Conservation (phyloP, 805 yeast species). For the Millerago galiae region DNA sequence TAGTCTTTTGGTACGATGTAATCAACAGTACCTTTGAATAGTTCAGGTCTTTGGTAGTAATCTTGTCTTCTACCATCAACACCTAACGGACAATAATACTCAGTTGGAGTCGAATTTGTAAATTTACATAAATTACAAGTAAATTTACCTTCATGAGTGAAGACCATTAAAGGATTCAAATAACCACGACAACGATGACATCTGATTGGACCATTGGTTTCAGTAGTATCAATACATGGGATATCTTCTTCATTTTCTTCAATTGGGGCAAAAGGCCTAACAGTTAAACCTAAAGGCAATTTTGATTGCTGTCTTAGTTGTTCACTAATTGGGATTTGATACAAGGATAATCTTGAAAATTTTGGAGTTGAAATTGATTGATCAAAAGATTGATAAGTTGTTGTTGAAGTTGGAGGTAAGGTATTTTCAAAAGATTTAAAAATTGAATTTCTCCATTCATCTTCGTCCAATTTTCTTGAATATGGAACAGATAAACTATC, state of each 20-base stretch:
- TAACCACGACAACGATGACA: conserved; percentile 91
- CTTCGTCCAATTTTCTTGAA: conserved; percentile 12
- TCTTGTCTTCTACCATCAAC: conserved; percentile 58
- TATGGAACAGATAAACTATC: conserved; percentile 16
- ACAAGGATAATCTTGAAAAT: conserved; percentile 71
- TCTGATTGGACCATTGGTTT: conserved; percentile 64
- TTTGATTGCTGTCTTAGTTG: conserved; percentile 60
- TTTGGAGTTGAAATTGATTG: conserved; percentile 84
- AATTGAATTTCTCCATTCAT: conserved; percentile 25
- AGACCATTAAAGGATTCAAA: conserved; percentile 75
- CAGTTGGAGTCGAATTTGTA: conserved; percentile 60
- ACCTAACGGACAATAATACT: conserved; percentile 60
- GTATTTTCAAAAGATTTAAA: conserved; percentile 74
- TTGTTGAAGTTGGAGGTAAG: conserved; percentile 71
- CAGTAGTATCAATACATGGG: conserved; percentile 59
- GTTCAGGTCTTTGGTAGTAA: conserved; percentile 61
- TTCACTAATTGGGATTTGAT: conserved; percentile 73
- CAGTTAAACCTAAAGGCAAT: conserved; percentile 74
- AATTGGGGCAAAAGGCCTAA: conserved; percentile 78
- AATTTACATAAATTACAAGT: conserved; percentile 85
- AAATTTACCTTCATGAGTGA: conserved; percentile 53
- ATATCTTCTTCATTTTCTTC: conserved; percentile 44
- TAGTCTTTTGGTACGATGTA: conserved; percentile 70
- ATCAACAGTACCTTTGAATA: conserved; percentile 80
- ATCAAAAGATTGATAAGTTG: conserved; percentile 63